Conservation (phyloP, 164 flowering plant species). For the Platanus orientalis region DNA sequence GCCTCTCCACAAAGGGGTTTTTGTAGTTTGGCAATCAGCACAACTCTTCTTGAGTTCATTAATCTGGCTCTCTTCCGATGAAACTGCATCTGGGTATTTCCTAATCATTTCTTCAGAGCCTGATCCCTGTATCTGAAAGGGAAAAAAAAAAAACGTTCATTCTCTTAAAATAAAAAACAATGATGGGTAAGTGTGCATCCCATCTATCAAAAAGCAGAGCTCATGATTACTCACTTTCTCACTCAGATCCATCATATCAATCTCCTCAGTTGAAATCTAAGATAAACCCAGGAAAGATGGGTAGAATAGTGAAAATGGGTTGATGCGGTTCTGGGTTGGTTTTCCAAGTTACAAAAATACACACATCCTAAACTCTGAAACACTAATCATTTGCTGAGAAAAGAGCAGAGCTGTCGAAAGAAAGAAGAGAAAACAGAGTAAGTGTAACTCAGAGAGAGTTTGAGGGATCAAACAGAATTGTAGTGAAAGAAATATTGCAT, state of each 20-base stretch:
- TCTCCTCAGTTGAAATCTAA: constrained; percentile 2
- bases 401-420: not conserved
- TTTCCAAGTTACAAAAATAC: not conserved
- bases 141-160: not conserved
- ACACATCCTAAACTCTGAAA: not conserved
- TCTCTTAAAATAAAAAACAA: not conserved
- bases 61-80: not conserved
- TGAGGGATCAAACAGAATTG: not conserved
- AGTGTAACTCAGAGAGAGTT: not conserved
- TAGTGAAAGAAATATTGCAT: not conserved
- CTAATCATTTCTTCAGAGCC: constrained; percentile 11
- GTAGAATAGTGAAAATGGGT: not conserved
- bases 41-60: constrained; percentile 33
- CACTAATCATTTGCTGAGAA: not conserved
- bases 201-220: not conserved
- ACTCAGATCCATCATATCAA: constrained; percentile 23
- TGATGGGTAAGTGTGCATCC: not conserved
- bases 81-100: not conserved
- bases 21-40: constrained; percentile 49
- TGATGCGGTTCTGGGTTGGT: too few relatives aligned
- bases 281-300: not conserved
- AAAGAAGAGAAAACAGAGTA: not conserved
- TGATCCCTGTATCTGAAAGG: constrained; percentile 19
- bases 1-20: constrained; percentile 74
- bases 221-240: constrained; percentile 24